These are phyloP conservation scores for Bacterosira constricta DNA, from an alignment of 108 stramenopile genomes.

Conservation along the genomic window DNA sequence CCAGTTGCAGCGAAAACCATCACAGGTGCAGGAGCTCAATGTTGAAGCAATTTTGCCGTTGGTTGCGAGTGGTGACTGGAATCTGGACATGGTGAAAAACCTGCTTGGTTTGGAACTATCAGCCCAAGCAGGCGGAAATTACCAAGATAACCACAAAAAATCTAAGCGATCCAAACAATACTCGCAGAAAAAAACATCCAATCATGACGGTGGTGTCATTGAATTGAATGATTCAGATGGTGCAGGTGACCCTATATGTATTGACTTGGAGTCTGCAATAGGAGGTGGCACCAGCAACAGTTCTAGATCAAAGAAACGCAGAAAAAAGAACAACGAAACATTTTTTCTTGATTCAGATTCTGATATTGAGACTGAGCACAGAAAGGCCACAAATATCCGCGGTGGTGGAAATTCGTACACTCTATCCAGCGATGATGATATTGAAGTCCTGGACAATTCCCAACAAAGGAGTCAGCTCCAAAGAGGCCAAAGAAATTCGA, in stretches of 20 bases:
- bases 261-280: constrained; percentile 19
- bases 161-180: not conserved
- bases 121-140: not conserved
- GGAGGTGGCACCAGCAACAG: not conserved
- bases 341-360: constrained; percentile 7
- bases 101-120: constrained; percentile 6
- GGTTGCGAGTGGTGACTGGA: constrained; percentile 19
- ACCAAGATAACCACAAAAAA: not conserved
- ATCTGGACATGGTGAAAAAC: constrained; percentile 1
- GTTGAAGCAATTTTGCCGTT: constrained; percentile 9
- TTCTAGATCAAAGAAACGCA: not conserved
- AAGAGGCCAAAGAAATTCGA: too few species aligned
- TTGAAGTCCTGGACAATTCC: too few species aligned
- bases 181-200: not conserved
- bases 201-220: not conserved
- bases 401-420: not conserved
- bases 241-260: constrained; percentile 13
- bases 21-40: constrained; percentile 22
- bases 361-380: constrained; percentile 9
- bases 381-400: constrained; percentile 14
- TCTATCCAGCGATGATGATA: constrained; percentile 10
- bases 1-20: not conserved
- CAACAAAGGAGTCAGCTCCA: too few species aligned
- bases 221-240: constrained; percentile 10
- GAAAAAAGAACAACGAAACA: constrained; percentile 4